A percentile compares a stretch with the other conserved stretches of the same genome.
Conservation (phyloP, 345 rosid genomes). For the Aquilaria sinensis region DNA sequence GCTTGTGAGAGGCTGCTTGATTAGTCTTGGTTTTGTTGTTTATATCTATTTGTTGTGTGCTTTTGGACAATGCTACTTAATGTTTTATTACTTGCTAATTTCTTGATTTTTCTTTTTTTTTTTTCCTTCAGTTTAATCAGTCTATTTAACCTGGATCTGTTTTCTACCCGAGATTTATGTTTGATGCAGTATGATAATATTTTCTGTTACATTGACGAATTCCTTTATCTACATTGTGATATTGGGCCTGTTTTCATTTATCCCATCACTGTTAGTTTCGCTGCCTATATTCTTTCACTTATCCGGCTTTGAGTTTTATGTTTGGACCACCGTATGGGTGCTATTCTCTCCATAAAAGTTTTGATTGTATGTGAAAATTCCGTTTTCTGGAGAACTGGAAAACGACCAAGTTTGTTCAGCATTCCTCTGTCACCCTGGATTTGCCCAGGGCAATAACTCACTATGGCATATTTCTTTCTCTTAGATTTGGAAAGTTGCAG, state of each 20-base stretch:
- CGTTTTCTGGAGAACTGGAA: too few species aligned
- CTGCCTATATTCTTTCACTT: too few species aligned
- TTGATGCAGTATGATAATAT: too few species aligned
- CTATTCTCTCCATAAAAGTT: too few species aligned
- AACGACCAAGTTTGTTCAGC: too few species aligned
- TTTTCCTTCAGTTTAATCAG: too few species aligned
- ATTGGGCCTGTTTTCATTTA: conserved; percentile 4
- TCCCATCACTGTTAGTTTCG: too few species aligned
- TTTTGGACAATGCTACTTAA: background rate
- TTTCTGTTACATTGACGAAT: too few species aligned
- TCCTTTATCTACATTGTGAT: background rate
- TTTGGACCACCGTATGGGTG: too few species aligned
- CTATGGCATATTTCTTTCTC: background rate
- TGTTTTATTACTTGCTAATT: background rate
- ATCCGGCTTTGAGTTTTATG: too few species aligned
- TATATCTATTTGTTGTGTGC: conserved; percentile 1
- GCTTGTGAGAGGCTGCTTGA: background rate
- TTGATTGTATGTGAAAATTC: too few species aligned
- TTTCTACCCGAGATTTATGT: conserved; percentile 4
- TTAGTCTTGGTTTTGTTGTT: background rate
- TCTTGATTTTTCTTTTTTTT: background rate
- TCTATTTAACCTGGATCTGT: background rate
- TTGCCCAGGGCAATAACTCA: background rate
- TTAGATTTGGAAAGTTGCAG: conserved; percentile 7
- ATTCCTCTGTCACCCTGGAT: too few species aligned